These are phyloP conservation scores for Sarcodon aspratus DNA, from an alignment of 768 basidiomycete genomes.

Conservation along the genomic window DNA sequence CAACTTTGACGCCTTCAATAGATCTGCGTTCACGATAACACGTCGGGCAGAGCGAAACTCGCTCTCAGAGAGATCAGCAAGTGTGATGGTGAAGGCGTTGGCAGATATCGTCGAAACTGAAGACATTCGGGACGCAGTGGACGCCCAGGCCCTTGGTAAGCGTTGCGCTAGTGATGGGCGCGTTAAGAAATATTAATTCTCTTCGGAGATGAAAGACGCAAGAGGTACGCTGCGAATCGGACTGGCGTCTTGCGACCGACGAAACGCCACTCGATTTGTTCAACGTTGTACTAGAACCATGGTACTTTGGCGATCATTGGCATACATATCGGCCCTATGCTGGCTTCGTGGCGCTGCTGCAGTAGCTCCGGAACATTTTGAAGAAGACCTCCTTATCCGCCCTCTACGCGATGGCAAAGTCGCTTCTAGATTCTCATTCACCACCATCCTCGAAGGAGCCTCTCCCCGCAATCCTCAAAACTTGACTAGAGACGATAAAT, in stretches of 20 bases:
- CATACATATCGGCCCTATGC: background rate
- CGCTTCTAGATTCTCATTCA: constrained; percentile 72
- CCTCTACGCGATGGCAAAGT: constrained; percentile 79
- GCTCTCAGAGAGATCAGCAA: constrained; percentile 8
- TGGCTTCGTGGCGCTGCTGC: constrained; percentile 4
- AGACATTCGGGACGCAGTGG: constrained; percentile 8
- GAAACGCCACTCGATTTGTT: too few species aligned
- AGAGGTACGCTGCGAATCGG: too few species aligned
- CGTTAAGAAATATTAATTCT: too few species aligned
- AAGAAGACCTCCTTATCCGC: constrained; percentile 41
- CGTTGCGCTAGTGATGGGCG: too few species aligned
- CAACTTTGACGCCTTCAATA: constrained; percentile 46
- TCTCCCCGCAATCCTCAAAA: constrained; percentile 45
- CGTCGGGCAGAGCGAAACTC: constrained; percentile 46
- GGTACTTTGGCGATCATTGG: too few species aligned
- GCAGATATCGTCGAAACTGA: too few species aligned
- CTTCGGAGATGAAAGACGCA: too few species aligned
- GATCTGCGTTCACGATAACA: constrained; percentile 50
- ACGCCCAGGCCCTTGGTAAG: constrained; percentile 7
- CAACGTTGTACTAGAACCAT: too few species aligned
- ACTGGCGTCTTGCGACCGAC: too few species aligned
- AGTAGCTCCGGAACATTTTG: constrained; percentile 30
- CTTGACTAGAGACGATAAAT: constrained; percentile 32
- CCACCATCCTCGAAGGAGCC: constrained; percentile 42
- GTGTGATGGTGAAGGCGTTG: constrained; percentile 14